phyloP scores from a whole-genome alignment of 345 rosid species.

The Salix koriyanagi region DNA sequence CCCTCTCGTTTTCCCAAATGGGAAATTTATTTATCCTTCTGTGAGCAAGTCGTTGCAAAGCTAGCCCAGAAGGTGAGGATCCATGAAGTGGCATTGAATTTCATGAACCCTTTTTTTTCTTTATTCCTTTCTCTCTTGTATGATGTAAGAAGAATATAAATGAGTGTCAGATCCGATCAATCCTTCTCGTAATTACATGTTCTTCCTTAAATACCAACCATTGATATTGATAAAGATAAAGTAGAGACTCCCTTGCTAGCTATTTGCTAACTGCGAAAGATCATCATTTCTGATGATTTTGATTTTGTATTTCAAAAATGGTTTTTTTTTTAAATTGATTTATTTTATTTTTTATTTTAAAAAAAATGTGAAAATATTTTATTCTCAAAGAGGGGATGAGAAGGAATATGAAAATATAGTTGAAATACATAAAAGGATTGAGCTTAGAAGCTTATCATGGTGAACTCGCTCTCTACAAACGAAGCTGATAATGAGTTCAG shows the following conservation, averaged over 20 bases:
- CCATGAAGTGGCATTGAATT: constrained; percentile 17
- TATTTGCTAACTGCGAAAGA: too few species aligned
- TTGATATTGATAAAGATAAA: background rate
- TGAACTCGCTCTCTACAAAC: background rate
- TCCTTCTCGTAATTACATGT: constrained; percentile 18
- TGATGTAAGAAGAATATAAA: background rate
- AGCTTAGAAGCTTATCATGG: background rate
- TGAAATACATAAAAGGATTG: background rate
- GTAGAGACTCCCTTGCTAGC: background rate
- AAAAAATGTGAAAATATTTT: too few species aligned
- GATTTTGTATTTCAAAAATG: too few species aligned
- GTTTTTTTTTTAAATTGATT: too few species aligned
- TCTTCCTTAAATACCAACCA: background rate
- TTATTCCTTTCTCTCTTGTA: background rate
- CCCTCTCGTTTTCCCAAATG: constrained; percentile 8
- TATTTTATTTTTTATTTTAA: too few species aligned
- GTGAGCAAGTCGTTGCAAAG: background rate
- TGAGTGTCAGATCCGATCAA: constrained; percentile 20
- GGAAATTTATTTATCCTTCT: constrained; percentile 13
- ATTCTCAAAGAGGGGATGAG: background rate
- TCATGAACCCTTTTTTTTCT: constrained; percentile 1
- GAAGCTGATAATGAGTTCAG: background rate
- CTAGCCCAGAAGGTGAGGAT: constrained; percentile 10
- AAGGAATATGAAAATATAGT: background rate
- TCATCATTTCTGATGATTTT: too few species aligned